Evolutionary conservation across 192 early-diverging fungal species (phyloP).

Genomic region (Backusella morwellensis): DNA sequence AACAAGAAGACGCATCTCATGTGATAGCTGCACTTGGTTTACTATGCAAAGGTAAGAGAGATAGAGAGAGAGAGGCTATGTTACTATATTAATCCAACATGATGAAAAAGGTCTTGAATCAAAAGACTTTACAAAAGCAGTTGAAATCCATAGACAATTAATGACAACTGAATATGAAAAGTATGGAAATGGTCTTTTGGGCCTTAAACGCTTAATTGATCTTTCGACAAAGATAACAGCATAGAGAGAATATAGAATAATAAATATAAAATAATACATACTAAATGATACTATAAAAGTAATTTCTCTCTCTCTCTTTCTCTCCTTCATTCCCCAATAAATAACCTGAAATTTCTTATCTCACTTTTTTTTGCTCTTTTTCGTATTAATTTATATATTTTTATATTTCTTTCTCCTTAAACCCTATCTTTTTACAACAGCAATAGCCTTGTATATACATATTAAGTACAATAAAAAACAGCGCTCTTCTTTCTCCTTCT

Average conservation of each 20-base stretch:
- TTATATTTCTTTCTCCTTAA: too few species aligned
- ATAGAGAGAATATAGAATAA: background rate
- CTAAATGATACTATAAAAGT: background rate
- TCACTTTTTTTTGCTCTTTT: background rate
- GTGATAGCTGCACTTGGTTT: background rate
- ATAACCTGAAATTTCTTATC: too few species aligned
- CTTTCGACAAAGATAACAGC: constrained; percentile 11
- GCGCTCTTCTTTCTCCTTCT: background rate
- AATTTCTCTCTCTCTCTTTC: background rate
- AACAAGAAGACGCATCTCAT: background rate
- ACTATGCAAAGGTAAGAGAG: background rate
- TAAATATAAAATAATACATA: background rate
- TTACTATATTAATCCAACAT: background rate
- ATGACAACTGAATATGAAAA: constrained; percentile 49
- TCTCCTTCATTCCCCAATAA: too few species aligned
- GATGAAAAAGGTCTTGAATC: constrained; percentile 29
- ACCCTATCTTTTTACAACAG: too few species aligned
- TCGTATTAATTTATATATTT: too few species aligned
- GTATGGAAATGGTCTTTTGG: constrained; percentile 45
- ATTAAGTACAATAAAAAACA: background rate
- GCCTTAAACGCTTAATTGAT: constrained; percentile 47
- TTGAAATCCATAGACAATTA: constrained; percentile 38
- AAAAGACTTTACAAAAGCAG: constrained; percentile 34
- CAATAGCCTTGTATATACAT: background rate
- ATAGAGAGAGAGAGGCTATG: background rate